Evolutionary conservation across 306 rosid genomes (phyloP).

Genomic region (Sesbania bispinosa): DNA sequence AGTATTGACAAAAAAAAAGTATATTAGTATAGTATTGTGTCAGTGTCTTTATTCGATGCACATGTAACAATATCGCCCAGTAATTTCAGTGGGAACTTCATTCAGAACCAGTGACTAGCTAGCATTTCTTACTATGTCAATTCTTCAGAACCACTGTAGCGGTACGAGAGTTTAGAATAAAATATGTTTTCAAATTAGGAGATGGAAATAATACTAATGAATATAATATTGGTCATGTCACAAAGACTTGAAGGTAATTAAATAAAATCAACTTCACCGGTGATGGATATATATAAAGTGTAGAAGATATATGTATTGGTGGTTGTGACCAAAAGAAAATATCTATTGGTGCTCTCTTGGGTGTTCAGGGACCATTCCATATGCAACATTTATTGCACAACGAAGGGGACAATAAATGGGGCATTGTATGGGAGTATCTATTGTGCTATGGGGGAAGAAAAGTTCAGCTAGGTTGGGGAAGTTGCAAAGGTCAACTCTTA

Average conservation of each 20-base stretch:
- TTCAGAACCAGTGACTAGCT: neutral
- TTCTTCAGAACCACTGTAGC: too few species aligned
- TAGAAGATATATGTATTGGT: neutral
- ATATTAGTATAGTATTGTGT: neutral
- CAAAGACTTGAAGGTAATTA: too few species aligned
- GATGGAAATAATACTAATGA: too few species aligned
- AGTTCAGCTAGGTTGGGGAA: neutral
- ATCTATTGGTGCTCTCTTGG: too few species aligned
- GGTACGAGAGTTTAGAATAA: neutral
- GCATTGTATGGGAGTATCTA: neutral
- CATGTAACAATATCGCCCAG: neutral
- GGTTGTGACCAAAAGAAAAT: neutral
- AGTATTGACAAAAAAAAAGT: too few species aligned
- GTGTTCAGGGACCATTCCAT: neutral
- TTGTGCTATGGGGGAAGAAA: neutral
- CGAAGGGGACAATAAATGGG: neutral
- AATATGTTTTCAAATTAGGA: neutral
- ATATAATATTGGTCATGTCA: too few species aligned
- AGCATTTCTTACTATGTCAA: neutral
- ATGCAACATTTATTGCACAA: conserved; percentile 11
- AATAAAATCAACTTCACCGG: neutral
- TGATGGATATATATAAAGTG: neutral
- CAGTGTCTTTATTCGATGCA: conserved; percentile 12
- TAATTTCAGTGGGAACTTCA: conserved; percentile 15
- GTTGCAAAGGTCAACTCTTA: conserved; percentile 19